A percentile compares a stretch with the other conserved stretches of the same genome.
phyloP scores from a whole-genome alignment of 345 rosid genomes.

The Eucalyptus decipiens region DNA sequence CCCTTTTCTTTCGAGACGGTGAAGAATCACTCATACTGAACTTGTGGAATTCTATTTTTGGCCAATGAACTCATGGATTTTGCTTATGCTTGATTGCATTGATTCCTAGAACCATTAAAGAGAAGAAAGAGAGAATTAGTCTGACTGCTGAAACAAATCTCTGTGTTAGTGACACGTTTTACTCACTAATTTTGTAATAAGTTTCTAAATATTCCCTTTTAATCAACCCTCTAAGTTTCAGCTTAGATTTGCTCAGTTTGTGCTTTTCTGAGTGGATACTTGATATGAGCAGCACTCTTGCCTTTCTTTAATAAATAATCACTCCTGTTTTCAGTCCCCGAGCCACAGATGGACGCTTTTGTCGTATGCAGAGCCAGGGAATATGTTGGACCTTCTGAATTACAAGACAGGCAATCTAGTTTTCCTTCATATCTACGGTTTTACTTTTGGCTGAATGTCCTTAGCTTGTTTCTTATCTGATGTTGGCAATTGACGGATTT shows the following conservation, averaged over 20 bases:
- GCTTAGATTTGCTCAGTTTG: background rate
- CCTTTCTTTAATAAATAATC: background rate
- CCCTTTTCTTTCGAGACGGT: background rate
- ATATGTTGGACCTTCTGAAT: slow-evolving; percentile 33
- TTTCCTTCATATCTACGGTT: background rate
- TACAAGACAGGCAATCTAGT: slow-evolving; percentile 8
- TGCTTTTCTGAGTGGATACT: background rate
- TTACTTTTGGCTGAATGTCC: background rate
- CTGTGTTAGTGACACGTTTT: background rate
- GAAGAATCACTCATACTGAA: background rate
- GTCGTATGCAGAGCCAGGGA: slow-evolving; percentile 60
- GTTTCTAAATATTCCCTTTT: background rate
- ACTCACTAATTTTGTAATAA: background rate
- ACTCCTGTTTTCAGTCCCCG: slow-evolving; percentile 27
- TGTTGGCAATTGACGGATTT: background rate
- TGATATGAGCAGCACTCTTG: background rate
- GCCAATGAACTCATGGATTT: background rate
- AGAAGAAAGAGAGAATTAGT: background rate
- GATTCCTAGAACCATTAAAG: background rate
- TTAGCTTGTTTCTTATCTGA: background rate
- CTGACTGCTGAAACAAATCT: background rate
- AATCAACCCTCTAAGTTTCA: background rate
- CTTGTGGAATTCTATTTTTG: background rate
- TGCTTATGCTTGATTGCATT: background rate
- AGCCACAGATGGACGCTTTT: slow-evolving; percentile 57